A percentile compares a stretch with the other conserved stretches of the same genome.
Evolutionary conservation across 2,329 filamentous ascomycete species (phyloP).

Genomic region (Penicillium sp.): DNA sequence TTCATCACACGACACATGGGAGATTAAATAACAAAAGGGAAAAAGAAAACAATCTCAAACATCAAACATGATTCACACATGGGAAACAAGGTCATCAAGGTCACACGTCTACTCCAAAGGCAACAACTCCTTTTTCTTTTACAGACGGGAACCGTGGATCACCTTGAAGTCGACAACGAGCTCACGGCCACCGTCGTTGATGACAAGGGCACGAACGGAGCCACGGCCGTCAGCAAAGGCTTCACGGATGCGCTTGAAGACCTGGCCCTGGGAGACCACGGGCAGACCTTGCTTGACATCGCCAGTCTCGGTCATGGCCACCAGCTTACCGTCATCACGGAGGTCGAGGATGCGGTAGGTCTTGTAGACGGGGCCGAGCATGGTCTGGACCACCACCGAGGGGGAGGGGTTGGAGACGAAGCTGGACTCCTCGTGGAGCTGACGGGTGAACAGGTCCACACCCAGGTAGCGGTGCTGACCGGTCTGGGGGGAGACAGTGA

Average conservation of each 20-base stretch:
- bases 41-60: constrained; percentile 11
- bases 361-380: constrained; percentile 99
- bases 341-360: constrained; percentile 99
- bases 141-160: constrained; percentile 70
- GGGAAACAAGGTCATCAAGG: too few relatives aligned
- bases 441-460: constrained; percentile 99
- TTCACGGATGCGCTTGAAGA: constrained; percentile 72
- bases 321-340: constrained; percentile 71
- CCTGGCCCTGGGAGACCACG: constrained; percentile 90
- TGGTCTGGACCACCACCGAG: constrained; percentile 97
- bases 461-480: constrained; percentile 99
- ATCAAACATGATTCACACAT: constrained; percentile 2
- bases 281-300: constrained; percentile 95
- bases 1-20: constrained; percentile 22
- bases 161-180: constrained; percentile 99
- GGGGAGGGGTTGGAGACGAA: constrained; percentile 96
- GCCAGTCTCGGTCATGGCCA: constrained; percentile 97
- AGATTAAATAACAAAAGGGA: constrained; percentile 13
- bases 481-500: constrained; percentile 95
- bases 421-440: constrained; percentile 96
- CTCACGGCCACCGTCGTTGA: constrained; percentile 88
- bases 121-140: constrained; percentile 23
- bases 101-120: too few relatives aligned
- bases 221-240: constrained; percentile 89
- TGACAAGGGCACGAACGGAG: constrained; percentile 89